Evolutionary conservation across 768 basidiomycete species (phyloP).

Genomic region (Lyophyllum shimeji): DNA sequence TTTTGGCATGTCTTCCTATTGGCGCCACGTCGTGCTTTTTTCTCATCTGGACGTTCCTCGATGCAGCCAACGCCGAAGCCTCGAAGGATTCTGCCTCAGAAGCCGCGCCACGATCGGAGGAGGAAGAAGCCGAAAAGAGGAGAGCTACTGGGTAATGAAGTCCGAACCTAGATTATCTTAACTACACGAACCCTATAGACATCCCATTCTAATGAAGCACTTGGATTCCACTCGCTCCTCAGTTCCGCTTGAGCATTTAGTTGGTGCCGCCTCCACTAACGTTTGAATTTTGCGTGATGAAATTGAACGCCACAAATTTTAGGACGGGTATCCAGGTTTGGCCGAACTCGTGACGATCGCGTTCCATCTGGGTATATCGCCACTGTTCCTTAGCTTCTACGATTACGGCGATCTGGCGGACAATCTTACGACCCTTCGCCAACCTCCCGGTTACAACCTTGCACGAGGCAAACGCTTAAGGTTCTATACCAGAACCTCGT

Average conservation of each 20-base stretch:
- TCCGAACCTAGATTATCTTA: conserved; percentile 16
- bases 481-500: conserved; percentile 13
- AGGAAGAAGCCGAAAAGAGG: conserved; percentile 46
- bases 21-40: conserved; percentile 15
- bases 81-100: conserved; percentile 23
- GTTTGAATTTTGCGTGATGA: conserved; percentile 10
- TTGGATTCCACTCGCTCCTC: conserved; percentile 1
- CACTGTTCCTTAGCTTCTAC: conserved; percentile 11
- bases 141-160: conserved; percentile 46
- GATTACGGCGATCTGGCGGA: conserved; percentile 24
- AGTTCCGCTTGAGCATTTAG: conserved; percentile 1
- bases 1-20: conserved; percentile 46
- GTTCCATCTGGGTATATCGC: conserved; percentile 16
- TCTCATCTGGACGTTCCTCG: conserved; percentile 23
- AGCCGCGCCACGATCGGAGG: conserved; percentile 27
- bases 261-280: conserved; percentile 3
- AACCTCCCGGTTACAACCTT: conserved; percentile 19
- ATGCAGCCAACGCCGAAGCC: conserved; percentile 25
- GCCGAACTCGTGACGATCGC: conserved; percentile 12
- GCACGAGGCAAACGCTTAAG: conserved; percentile 19
- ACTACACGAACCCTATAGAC: conserved; percentile 12
- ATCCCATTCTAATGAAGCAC: conserved; percentile 8
- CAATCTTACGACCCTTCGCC: conserved; percentile 20
- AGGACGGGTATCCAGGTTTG: conserved; percentile 1
- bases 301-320: conserved; percentile 18